Base-by-base conservation (phyloP, 169 alveolate genomes). In the Ichthyophthirius multifiliis region DNA sequence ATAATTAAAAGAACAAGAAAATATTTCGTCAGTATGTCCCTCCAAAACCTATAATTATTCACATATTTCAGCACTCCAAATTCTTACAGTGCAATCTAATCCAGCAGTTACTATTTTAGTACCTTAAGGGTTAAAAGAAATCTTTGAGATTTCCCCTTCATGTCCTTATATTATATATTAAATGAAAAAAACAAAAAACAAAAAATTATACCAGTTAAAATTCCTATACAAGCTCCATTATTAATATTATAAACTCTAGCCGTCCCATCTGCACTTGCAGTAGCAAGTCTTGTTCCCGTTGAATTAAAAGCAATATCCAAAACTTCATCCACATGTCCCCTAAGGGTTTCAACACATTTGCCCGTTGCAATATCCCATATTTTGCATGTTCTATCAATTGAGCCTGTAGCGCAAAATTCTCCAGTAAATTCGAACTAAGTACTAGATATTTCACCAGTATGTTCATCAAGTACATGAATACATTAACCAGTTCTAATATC, bases 341-440 rank as follows among this genome's bases (percentile, higher is more conserved):
- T 88, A 63, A 95, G 83, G 16, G 97, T 93, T 80, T 91, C 95
- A 23, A 93, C 77, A 78, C 95, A 87, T 74, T 88, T 81, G 9
- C 90, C 91, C 10, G 85, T 74, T 15, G 62, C 43, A 34, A 84
- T 71, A 63, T 84, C 89, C 94, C 94, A 89, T 0, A 89, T 65
- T 77, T 79, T 84, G 83, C 89, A 83, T 4, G 83, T 76, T 41
- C 86, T 65, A 83, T 95, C 98, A 39, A 93, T 92, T 3, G 96
- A 89, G 20, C 95, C 95, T 20, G 98, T 93, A n/a, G 93, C 89
- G 48, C 94, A 92, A 89, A 85, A 87, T 67, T 91, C 95, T 5
- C 97, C 97, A 39, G 96, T 85, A 76, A 91, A 93, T 75, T 95
- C 96, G 86, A 95, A 95, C 83, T 95, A 93, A 63, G 97, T 92